These are phyloP conservation scores for Tricholoma terreum DNA, from an alignment of 768 basidiomycete genomes.

Conservation along the genomic window DNA sequence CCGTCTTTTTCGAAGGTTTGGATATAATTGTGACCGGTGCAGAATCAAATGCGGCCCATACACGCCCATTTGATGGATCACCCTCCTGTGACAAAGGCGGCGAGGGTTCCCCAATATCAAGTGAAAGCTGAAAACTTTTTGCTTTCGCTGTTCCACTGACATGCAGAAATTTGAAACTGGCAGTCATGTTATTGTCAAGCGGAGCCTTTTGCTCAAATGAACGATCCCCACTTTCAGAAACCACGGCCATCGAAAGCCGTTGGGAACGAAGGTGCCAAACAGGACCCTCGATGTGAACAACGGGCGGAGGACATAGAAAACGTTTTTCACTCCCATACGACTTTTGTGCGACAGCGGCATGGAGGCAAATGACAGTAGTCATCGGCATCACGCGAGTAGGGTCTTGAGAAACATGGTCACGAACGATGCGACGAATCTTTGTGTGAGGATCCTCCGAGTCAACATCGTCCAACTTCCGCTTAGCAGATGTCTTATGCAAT, in stretches of 20 bases:
- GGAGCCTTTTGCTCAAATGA: constrained; percentile 83
- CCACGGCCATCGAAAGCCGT: constrained; percentile 81
- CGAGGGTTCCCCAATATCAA: constrained; percentile 80
- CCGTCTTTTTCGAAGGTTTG: constrained; percentile 96
- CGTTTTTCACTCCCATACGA: constrained; percentile 95
- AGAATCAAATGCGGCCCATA: constrained; percentile 92
- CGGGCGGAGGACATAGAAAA: constrained; percentile 89
- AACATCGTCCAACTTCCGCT: constrained; percentile 73
- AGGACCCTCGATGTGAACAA: constrained; percentile 90
- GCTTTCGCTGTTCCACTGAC: constrained; percentile 86
- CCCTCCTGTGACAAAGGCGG: constrained; percentile 45
- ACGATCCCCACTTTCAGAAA: constrained; percentile 79
- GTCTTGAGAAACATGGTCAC: constrained; percentile 77
- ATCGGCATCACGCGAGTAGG: constrained; percentile 76
- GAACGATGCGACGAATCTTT: constrained; percentile 83
- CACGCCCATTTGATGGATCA: constrained; percentile 53
- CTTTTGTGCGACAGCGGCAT: constrained; percentile 93
- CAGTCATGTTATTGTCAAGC: constrained; percentile 79
- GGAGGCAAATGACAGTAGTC: constrained; percentile 88
- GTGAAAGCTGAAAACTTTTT: constrained; percentile 83
- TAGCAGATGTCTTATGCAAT: constrained; percentile 39
- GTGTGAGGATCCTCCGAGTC: constrained; percentile 64
- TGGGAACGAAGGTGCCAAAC: constrained; percentile 80
- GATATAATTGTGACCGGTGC: constrained; percentile 93
- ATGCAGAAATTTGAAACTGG: constrained; percentile 89